Conservation (phyloP, 192 early-diverging fungal species). For the Gigaspora rosea region DNA sequence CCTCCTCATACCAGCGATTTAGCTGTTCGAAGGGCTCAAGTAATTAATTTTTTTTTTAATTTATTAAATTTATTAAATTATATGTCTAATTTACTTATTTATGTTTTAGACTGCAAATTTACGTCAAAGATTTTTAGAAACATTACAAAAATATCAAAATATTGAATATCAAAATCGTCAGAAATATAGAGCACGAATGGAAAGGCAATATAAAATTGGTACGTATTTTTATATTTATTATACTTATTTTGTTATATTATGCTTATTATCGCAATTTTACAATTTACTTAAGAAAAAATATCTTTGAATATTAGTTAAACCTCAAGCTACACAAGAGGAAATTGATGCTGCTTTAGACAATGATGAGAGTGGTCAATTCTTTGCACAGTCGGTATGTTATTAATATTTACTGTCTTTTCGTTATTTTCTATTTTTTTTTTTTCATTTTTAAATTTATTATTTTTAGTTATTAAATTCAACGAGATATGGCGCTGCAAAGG, state of each 20-base stretch:
- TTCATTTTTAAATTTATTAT: background rate
- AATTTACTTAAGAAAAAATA: background rate
- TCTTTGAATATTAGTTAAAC: constrained; percentile 63
- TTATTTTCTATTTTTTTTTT: background rate
- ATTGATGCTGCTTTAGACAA: constrained; percentile 73
- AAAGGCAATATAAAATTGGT: constrained; percentile 85
- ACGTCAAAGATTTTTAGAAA: constrained; percentile 63
- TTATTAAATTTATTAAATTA: background rate
- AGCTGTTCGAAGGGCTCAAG: constrained; percentile 23
- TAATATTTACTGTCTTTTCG: background rate
- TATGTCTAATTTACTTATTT: constrained; percentile 24
- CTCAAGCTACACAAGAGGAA: constrained; percentile 74
- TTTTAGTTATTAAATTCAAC: constrained; percentile 66
- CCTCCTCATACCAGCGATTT: constrained; percentile 20
- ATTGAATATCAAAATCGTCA: constrained; percentile 79
- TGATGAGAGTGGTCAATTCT: constrained; percentile 72
- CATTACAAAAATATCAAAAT: constrained; percentile 75
- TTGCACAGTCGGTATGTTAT: constrained; percentile 73
- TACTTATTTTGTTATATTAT: background rate
- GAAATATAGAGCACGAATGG: constrained; percentile 82
- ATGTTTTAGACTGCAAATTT: constrained; percentile 49
- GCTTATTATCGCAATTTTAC: background rate
- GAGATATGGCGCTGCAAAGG: constrained; percentile 69
- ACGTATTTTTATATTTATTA: constrained; percentile 5
- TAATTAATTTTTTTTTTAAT: background rate